Base-by-base conservation (phyloP, 305 asterid species). In the Salvia sclarea region DNA sequence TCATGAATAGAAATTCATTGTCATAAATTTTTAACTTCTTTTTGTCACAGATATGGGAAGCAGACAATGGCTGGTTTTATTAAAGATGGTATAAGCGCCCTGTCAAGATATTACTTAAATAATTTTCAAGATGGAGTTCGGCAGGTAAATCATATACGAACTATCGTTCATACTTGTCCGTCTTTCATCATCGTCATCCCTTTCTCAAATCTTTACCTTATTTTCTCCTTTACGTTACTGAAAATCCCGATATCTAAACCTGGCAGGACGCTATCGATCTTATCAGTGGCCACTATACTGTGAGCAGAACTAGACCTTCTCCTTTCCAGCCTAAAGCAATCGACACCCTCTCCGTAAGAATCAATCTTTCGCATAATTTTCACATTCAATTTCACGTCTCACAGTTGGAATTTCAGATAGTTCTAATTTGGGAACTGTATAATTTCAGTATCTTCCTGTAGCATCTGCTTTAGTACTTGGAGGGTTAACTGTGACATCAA, bases 381-480 rank as follows among this genome's bases (percentile, higher is more conserved):
- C 55, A 38, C 44, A 31, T 68, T 45, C 50, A 11, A 45, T 53
- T 62, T 72, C 71, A 31, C 49, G 66, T 66, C 73, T 66, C 49
- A 10, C 21, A 10, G 33, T 52, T 40, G 57, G 31, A 37, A 38
- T 57, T 17, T 63, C 38, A 61, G 17, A 17, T 10, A 47, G 6
- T 62, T 31, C 24, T 54, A 44, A 59, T 35, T 50, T 21, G 17
- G 12, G 17, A 14, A 38, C 35, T 22, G 33, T 21, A 50, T 20
- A 28, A 55, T 75, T 80, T 83, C 93, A 91, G 99, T 91, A 89
- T 76, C 89, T 95, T 63, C 99, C 99, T 0, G 94, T 95, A 44
- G 99, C 99, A 80, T 95, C 99, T 64, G 99, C 95, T 75, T 76
- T 95, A 69, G 85, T 91, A 17, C 66, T 95, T 59, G 99, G 99